A percentile compares a stretch with the other conserved stretches of the same genome.
These are phyloP conservation scores for Coemansia sp. DNA, from an alignment of 192 early-diverging fungal species.

Conservation along the genomic window DNA sequence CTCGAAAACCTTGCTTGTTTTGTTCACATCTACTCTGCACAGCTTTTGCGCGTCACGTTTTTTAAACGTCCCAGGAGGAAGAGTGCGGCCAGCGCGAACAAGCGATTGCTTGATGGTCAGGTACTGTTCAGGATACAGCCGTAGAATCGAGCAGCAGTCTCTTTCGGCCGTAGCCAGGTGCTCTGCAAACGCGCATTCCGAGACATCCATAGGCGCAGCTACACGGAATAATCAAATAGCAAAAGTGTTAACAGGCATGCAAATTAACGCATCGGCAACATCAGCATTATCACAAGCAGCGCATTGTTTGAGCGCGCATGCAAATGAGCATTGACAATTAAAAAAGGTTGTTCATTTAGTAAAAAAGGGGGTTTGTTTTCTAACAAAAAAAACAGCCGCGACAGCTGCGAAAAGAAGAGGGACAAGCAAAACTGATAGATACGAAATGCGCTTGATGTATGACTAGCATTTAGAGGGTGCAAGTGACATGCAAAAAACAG, in stretches of 20 bases:
- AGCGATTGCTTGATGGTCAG: constrained; percentile 47
- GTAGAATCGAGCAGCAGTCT: constrained; percentile 49
- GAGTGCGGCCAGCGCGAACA: constrained; percentile 42
- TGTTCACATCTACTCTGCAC: constrained; percentile 92
- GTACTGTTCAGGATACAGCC: constrained; percentile 43
- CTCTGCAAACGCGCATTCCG: constrained; percentile 33
- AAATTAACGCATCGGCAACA: constrained; percentile 2
- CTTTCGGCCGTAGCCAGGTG: constrained; percentile 32
- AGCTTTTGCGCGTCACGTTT: constrained; percentile 92
- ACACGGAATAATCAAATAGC: constrained; percentile 12
- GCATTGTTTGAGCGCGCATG: constrained; percentile 5
- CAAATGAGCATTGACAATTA: too few relatives aligned
- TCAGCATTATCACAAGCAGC: not conserved
- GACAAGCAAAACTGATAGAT: too few relatives aligned
- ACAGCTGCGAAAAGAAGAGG: not conserved
- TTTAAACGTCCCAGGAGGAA: constrained; percentile 38
- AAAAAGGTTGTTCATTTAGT: too few relatives aligned
- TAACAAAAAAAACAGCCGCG: not conserved
- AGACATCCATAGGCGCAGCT: constrained; percentile 50
- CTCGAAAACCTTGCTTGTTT: constrained; percentile 82
- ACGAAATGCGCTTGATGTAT: too few relatives aligned
- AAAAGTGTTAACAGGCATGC: constrained; percentile 5
- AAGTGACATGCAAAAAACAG: too few relatives aligned
- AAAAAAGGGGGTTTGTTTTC: not conserved
- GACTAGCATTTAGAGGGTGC: too few relatives aligned